phyloP scores from a whole-genome alignment of 2,329 filamentous ascomycete species.

The Lithohypha guttulata region DNA sequence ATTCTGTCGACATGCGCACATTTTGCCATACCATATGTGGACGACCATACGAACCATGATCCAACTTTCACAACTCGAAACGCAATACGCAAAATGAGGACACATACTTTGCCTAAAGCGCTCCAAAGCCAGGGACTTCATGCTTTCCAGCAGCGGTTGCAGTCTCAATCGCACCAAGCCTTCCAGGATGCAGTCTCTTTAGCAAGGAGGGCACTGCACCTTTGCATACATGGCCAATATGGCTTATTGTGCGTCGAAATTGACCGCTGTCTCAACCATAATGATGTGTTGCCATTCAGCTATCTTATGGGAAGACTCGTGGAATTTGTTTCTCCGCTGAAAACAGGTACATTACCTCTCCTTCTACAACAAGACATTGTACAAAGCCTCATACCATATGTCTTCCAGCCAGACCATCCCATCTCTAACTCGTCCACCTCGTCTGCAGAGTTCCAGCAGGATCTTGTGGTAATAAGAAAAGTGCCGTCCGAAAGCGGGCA shows the following conservation, averaged over 20 bases:
- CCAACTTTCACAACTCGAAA: conserved; percentile 69
- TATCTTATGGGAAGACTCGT: neutral
- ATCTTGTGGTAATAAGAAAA: neutral
- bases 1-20: conserved; percentile 59
- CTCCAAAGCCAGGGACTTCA: conserved; percentile 35
- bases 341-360: neutral
- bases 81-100: conserved; percentile 59
- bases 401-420: neutral
- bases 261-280: neutral
- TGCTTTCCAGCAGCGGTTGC: neutral
- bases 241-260: neutral
- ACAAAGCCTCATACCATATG: neutral
- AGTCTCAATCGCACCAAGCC: neutral
- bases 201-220: neutral
- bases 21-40: conserved; percentile 62
- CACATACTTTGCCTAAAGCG: conserved; percentile 55
- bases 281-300: neutral
- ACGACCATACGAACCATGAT: conserved; percentile 75
- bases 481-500: neutral
- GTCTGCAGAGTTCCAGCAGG: too few relatives aligned
- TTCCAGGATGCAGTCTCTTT: neutral
- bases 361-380: neutral
- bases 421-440: neutral
- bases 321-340: neutral
- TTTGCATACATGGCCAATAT: neutral